phyloP scores from a whole-genome alignment of 225 moss, liverwort and hornwort genomes.

The Sphagnum contortum region DNA sequence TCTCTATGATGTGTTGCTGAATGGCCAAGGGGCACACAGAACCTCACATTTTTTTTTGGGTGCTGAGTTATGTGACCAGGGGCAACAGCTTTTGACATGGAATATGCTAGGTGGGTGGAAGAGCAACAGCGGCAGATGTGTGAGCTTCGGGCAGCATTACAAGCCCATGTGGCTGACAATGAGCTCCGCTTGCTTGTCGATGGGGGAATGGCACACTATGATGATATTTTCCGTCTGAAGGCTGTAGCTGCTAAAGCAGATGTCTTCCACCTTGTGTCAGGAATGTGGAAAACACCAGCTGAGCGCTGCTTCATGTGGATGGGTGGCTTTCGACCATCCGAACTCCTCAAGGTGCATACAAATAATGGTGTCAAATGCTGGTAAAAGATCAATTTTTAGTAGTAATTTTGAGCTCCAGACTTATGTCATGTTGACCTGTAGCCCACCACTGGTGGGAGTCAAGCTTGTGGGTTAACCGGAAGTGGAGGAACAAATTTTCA shows the following conservation, averaged over 20 bases:
- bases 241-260: slow-evolving; percentile 95
- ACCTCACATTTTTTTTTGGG: slow-evolving; percentile 12
- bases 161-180: slow-evolving; percentile 92
- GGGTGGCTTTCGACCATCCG: slow-evolving; percentile 98
- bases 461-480: neutral
- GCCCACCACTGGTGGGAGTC: neutral
- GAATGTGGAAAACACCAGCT: slow-evolving; percentile 99
- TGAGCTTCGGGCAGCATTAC: slow-evolving; percentile 91
- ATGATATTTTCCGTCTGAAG: slow-evolving; percentile 91
- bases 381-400: neutral
- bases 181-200: slow-evolving; percentile 93
- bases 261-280: slow-evolving; percentile 96
- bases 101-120: slow-evolving; percentile 95
- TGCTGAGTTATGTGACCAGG: slow-evolving; percentile 39
- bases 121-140: slow-evolving; percentile 99
- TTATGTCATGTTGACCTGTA: neutral
- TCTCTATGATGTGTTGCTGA: neutral
- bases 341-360: slow-evolving; percentile 69
- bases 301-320: slow-evolving; percentile 99
- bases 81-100: slow-evolving; percentile 94
- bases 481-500: neutral
- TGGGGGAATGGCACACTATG: slow-evolving; percentile 94
- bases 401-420: neutral
- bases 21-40: neutral
- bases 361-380: neutral